These are phyloP conservation scores for Ceratobasidium sp. DNA, from an alignment of 1,284 basidiomycete species.

Conservation along the genomic window DNA sequence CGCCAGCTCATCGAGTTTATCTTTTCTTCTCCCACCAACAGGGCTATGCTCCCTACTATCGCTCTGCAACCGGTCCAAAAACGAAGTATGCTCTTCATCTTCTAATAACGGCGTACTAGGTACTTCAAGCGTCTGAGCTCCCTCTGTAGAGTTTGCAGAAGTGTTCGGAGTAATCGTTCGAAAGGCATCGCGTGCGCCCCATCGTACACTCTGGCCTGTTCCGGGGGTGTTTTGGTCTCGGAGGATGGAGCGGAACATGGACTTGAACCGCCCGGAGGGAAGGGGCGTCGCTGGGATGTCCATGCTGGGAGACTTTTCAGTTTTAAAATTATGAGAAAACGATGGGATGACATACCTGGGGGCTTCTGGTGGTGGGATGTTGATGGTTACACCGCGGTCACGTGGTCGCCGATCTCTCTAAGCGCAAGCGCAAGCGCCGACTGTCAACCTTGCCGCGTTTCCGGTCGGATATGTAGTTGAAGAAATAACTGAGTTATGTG, in stretches of 20 bases:
- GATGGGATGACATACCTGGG: not conserved
- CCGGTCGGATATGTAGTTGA: no score
- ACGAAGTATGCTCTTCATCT: conserved; percentile 40
- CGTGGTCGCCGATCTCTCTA: not conserved
- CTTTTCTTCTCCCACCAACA: not conserved
- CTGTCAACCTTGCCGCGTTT: no score
- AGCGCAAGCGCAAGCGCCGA: not conserved
- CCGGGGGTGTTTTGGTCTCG: conserved; percentile 78
- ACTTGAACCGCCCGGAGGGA: conserved; percentile 25
- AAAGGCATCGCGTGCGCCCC: conserved; percentile 77
- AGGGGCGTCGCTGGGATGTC: conserved; percentile 33
- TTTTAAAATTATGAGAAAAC: not conserved
- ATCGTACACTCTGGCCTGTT: conserved; percentile 79
- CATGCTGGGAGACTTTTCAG: conserved; percentile 10
- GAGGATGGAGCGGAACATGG: conserved; percentile 72
- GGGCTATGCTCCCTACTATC: conserved; percentile 25
- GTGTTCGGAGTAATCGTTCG: conserved; percentile 73
- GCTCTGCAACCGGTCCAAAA: conserved; percentile 31
- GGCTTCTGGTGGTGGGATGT: conserved; percentile 13
- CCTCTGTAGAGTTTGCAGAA: conserved; percentile 58
- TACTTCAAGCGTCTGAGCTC: not conserved
- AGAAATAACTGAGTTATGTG: no score
- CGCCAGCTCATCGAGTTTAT: conserved; percentile 38
- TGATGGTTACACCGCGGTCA: conserved; percentile 24
- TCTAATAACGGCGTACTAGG: conserved; percentile 30